Evolutionary conservation across 495 filamentous ascomycete species (phyloP).

Genomic region (Daldinia bambusicola): DNA sequence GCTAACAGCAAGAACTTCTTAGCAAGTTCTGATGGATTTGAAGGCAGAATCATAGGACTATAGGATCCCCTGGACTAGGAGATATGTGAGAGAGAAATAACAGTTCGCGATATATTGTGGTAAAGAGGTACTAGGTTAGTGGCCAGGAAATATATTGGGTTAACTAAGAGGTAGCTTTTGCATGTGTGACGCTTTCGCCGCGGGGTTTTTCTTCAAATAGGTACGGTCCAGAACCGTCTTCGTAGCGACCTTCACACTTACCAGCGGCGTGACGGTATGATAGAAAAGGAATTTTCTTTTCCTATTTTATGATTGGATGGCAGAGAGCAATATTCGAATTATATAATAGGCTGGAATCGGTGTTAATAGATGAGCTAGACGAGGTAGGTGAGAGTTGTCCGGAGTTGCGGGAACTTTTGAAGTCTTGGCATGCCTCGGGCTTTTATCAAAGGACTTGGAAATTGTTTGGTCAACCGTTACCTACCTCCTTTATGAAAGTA

Average conservation of each 20-base stretch:
- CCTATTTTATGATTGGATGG: neutral
- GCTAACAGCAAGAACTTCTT: neutral
- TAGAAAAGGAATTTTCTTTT: neutral
- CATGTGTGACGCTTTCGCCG: conserved; percentile 22
- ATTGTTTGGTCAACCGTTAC: conserved; percentile 8
- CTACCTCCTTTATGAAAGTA: no score
- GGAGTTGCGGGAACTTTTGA: conserved; percentile 36
- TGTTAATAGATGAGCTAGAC: no score
- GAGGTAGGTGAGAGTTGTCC: conserved; percentile 27
- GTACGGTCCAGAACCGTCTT: conserved; percentile 4
- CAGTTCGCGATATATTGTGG: neutral
- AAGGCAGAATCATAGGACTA: neutral
- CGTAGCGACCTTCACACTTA: neutral
- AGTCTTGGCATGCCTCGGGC: conserved; percentile 30
- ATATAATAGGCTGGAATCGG: conserved; percentile 27
- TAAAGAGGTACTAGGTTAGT: conserved; percentile 1
- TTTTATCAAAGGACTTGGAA: conserved; percentile 28
- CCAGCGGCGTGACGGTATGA: neutral
- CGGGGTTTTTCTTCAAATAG: conserved; percentile 15
- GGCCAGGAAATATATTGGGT: conserved; percentile 15
- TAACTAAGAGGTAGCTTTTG: conserved; percentile 30
- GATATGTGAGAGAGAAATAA: neutral
- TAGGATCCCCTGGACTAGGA: no score
- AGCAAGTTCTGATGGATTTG: neutral
- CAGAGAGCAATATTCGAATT: conserved; percentile 2